Base-by-base conservation (phyloP, 1,284 basidiomycete genomes). In the Malassezia dermatis region DNA sequence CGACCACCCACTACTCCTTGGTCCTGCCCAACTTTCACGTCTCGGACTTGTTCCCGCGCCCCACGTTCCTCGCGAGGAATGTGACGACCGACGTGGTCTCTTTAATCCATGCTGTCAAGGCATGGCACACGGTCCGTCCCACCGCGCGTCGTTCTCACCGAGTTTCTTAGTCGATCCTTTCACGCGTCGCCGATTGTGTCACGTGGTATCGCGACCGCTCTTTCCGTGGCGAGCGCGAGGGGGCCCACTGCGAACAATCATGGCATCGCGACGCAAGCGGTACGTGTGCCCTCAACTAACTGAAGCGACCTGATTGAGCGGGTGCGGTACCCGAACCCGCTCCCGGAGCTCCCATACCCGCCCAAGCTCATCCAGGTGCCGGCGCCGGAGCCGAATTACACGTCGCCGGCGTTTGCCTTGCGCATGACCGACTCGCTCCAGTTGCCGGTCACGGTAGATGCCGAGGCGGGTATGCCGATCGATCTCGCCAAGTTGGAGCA, bases 281-380 rank as follows among this genome's bases (percentile, higher is more conserved):
- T 55, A 49, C 26, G 53, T 55, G 19, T 11, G 24, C 1, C 5
- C 15, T 27, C 6, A 10, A 13, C 32, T 31, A 12, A 21, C 21
- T 13, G 44, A 12, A 65, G 68, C 19, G 71, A 74, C 48, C 62
- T 69, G 50, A 71, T 74, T 61, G 71, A 73, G 51, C 60, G 71
- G 44, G 60, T 69, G 48, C 61, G 67, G 31, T 74, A 73, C 39
- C 69, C 70, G 15, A 74, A 74, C 51, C 71, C 71, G 13, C 63
- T 74, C n/a, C 71, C 71, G 3, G 62, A 67, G n/a, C 64, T 71
- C 12, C 71, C 70, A 35, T 73, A 70, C 51, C 63, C 71, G 12
- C 69, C 71, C 30, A 73, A 71, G 53, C 65, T 73, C 30, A 54
- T 70, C 45, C 62, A 58, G 42, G 62, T 70, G 46, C 47, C 58